Evolutionary conservation across 306 rosid genomes (phyloP).

Genomic region (Castanopsis chinensis): DNA sequence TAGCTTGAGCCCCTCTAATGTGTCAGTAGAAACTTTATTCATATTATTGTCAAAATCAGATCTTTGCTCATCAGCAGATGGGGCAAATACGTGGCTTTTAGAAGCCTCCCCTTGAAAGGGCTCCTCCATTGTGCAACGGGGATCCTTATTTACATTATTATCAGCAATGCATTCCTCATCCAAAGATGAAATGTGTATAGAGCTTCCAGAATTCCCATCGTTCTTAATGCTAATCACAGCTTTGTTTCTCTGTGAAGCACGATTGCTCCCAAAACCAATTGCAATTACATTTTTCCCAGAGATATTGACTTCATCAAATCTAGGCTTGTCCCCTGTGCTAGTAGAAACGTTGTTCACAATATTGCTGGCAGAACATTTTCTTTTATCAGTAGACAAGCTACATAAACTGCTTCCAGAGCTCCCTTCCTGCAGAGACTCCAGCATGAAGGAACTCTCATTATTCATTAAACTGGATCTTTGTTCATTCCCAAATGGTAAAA

Average conservation of each 20-base stretch:
- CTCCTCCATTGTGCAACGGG: constrained; percentile 8
- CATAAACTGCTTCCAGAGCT: constrained; percentile 27
- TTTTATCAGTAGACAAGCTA: constrained; percentile 27
- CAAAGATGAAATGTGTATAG: neutral
- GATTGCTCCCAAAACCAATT: constrained; percentile 26
- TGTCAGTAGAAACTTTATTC: constrained; percentile 26
- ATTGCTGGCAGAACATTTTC: constrained; percentile 22
- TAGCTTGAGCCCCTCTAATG: constrained; percentile 27
- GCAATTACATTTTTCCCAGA: constrained; percentile 24
- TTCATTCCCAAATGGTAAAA: constrained; percentile 25
- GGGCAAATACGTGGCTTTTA: constrained; percentile 2
- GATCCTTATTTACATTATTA: constrained; percentile 1
- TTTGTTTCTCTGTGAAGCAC: constrained; percentile 26
- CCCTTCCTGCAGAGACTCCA: constrained; percentile 30
- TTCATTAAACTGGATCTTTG: constrained; percentile 7
- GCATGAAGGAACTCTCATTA: constrained; percentile 21
- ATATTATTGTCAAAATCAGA: constrained; percentile 20
- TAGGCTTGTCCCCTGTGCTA: constrained; percentile 30
- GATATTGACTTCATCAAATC: constrained; percentile 26
- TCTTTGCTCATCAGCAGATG: constrained; percentile 26
- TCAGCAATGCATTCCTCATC: neutral
- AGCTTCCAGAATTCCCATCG: constrained; percentile 34
- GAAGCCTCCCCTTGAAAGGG: constrained; percentile 9
- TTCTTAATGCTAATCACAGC: constrained; percentile 24
- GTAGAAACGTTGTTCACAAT: constrained; percentile 26